phyloP scores from a whole-genome alignment of 208 protist genomes.

The Acanthamoeba lenticulata region DNA sequence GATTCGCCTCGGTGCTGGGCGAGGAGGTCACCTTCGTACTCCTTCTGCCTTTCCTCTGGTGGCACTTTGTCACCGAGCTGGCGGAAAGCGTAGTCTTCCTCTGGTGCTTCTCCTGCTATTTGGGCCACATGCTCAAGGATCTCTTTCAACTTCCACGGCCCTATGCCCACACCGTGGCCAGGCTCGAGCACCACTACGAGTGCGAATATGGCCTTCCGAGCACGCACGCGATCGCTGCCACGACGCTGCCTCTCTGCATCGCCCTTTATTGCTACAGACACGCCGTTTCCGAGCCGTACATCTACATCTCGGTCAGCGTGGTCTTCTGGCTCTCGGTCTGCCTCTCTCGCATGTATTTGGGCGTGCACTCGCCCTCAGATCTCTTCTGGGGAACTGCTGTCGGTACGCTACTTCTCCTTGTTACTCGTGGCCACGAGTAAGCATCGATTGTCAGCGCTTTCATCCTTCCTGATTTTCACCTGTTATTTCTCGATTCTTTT shows the following conservation, averaged over 20 bases:
- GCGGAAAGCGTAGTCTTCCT: not conserved
- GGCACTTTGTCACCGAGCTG: slow-evolving; percentile 3
- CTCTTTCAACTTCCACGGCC: not conserved
- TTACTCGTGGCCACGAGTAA: too few relatives aligned
- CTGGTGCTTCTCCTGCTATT: slow-evolving; percentile 7
- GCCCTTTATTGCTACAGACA: not conserved
- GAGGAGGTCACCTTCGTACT: not conserved
- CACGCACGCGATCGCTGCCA: not conserved
- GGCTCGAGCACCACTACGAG: not conserved
- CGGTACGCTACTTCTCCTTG: not conserved
- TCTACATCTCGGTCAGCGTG: not conserved
- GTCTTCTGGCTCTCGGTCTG: not conserved
- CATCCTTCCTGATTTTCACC: not conserved
- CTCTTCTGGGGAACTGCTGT: not conserved
- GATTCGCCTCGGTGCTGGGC: not conserved
- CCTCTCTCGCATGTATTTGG: not conserved
- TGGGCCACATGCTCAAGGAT: slow-evolving; percentile 10
- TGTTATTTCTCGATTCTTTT: not conserved
- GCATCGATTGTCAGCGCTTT: not conserved
- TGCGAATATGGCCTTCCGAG: not conserved
- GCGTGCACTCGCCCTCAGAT: not conserved
- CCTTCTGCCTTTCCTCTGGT: not conserved
- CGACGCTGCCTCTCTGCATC: slow-evolving; percentile 3
- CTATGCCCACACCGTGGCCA: not conserved
- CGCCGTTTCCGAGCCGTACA: not conserved